A percentile compares a stretch with the other conserved stretches of the same genome.
These are phyloP conservation scores for Mortierella alpina DNA, from an alignment of 192 early-diverging fungal genomes.

Conservation along the genomic window DNA sequence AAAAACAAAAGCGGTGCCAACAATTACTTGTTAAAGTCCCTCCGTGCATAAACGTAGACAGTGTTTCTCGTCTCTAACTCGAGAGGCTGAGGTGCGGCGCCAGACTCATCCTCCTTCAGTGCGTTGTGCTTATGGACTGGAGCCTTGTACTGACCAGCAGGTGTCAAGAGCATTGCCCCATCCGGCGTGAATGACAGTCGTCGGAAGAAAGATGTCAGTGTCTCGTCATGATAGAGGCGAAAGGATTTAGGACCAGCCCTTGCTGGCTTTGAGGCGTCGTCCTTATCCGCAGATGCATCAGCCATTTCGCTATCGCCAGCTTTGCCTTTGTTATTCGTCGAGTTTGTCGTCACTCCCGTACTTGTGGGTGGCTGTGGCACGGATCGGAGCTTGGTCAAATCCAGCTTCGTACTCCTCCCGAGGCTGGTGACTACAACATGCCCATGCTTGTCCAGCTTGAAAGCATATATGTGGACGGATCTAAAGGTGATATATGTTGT, in stretches of 20 bases:
- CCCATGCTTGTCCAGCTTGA: slow-evolving; percentile 42
- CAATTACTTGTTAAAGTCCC: slow-evolving; percentile 62
- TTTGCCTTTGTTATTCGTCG: not conserved
- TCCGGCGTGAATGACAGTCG: slow-evolving; percentile 89
- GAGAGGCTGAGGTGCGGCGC: slow-evolving; percentile 3
- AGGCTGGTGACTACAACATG: slow-evolving; percentile 30
- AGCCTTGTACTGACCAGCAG: slow-evolving; percentile 76
- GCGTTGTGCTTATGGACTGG: slow-evolving; percentile 4
- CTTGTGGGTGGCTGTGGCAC: slow-evolving; percentile 2
- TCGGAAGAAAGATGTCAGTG: slow-evolving; percentile 90
- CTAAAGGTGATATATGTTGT: slow-evolving; percentile 12
- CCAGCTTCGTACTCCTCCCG: slow-evolving; percentile 47
- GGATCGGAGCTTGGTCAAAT: slow-evolving; percentile 39
- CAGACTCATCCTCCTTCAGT: slow-evolving; percentile 28
- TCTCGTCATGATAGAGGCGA: slow-evolving; percentile 87
- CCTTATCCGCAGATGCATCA: slow-evolving; percentile 20
- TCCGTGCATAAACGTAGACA: slow-evolving; percentile 75
- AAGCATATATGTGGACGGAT: slow-evolving; percentile 60
- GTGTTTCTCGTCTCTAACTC: slow-evolving; percentile 65
- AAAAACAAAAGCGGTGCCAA: not conserved
- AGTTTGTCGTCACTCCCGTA: not conserved
- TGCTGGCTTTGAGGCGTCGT: slow-evolving; percentile 30
- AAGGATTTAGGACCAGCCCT: slow-evolving; percentile 43
- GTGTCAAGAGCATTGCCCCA: slow-evolving; percentile 83
- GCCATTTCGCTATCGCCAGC: not conserved